Evolutionary conservation across 2,329 filamentous ascomycete genomes (phyloP).

Genomic region (Cercospora sp.): DNA sequence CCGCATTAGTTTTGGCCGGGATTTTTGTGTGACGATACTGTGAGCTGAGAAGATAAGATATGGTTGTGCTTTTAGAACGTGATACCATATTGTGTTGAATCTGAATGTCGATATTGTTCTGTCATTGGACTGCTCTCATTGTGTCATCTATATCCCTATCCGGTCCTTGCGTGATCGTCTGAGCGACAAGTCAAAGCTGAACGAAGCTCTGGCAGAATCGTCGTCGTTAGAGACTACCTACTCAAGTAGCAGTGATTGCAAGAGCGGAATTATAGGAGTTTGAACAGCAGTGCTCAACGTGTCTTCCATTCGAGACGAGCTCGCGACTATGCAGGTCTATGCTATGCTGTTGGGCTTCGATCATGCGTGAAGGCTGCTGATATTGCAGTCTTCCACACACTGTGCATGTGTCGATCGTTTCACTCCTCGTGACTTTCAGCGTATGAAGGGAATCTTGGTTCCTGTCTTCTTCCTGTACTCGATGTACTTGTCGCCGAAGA

Average conservation of each 20-base stretch:
- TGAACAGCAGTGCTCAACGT: neutral
- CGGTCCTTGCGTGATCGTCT: neutral
- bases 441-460: conserved; percentile 79
- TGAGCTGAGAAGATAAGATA: neutral
- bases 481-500: conserved; percentile 82
- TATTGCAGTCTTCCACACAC: neutral
- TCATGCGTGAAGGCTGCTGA: neutral
- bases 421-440: neutral
- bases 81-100: neutral
- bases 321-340: neutral
- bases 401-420: neutral
- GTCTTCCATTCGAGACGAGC: neutral
- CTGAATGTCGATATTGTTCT: neutral
- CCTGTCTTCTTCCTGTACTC: conserved; percentile 69
- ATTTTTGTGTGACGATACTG: neutral
- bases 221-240: neutral
- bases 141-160: no score
- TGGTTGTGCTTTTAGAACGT: neutral
- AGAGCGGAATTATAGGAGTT: no score
- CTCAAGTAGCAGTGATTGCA: neutral
- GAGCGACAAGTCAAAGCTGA: neutral
- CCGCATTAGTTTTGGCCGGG: neutral
- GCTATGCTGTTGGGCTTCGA: neutral
- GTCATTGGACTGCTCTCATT: neutral
- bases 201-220: neutral